A percentile compares a stretch with the other conserved stretches of the same genome.
Conservation (phyloP, 2,329 filamentous ascomycete species). For the Diaporthe citriasiana region DNA sequence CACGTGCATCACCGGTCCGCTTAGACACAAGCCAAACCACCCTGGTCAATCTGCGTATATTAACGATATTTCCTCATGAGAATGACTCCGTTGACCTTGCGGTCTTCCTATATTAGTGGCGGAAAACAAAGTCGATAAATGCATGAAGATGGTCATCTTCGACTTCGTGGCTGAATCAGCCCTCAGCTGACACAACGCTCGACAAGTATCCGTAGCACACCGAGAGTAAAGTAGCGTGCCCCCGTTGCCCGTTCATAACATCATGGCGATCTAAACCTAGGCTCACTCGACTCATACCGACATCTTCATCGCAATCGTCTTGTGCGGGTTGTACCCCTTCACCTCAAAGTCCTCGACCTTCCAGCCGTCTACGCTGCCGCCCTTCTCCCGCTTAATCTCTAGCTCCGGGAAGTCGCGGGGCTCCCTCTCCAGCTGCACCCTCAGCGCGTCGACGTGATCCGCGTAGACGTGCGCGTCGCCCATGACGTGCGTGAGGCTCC, state of each 20-base stretch:
- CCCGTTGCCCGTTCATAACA: not conserved
- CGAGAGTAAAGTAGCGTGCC: not conserved
- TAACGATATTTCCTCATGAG: not conserved
- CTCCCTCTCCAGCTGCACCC: slow-evolving; percentile 83
- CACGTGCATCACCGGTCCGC: not conserved
- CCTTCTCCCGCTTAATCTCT: slow-evolving; percentile 76
- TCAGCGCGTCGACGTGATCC: slow-evolving; percentile 91
- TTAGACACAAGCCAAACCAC: not conserved
- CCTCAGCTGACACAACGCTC: not conserved
- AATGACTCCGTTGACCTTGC: slow-evolving; percentile 18
- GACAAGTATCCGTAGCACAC: not conserved
- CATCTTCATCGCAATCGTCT: slow-evolving; percentile 98
- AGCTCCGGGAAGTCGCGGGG: slow-evolving; percentile 86
- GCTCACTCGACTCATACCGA: slow-evolving; percentile 71
- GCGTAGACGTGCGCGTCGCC: slow-evolving; percentile 97
- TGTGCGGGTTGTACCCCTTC: slow-evolving; percentile 90
- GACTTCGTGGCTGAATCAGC: not conserved
- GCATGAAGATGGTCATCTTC: not conserved
- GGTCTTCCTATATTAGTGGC: slow-evolving; percentile 23
- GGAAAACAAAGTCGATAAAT: not conserved
- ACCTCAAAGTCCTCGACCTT: slow-evolving; percentile 88
- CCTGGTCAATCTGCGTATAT: not conserved
- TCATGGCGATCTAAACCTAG: not conserved
- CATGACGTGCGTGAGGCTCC: slow-evolving; percentile 94
- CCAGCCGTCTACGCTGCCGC: slow-evolving; percentile 91